A percentile compares a stretch with the other conserved stretches of the same genome.
Evolutionary conservation across 2,329 filamentous ascomycete genomes (phyloP).

Genomic region (Penicillium sp.): DNA sequence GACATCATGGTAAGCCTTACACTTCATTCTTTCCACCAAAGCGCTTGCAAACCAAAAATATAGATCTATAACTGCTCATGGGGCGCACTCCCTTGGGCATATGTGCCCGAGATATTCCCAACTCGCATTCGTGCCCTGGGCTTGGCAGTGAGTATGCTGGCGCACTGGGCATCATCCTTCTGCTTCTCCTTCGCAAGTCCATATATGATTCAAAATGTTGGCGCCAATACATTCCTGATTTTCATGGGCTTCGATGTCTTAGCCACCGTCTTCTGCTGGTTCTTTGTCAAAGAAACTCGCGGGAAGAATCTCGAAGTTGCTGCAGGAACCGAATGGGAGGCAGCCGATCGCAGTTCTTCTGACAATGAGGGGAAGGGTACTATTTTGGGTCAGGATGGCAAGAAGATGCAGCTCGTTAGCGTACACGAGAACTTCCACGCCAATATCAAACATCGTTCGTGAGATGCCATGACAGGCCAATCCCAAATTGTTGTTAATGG

Average conservation of each 20-base stretch:
- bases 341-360: conserved; percentile 16
- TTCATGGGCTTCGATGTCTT: conserved; percentile 46
- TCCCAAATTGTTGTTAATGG: too few species aligned
- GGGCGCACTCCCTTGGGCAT: conserved; percentile 33
- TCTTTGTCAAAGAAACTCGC: conserved; percentile 59
- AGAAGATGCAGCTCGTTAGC: conserved; percentile 18
- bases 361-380: conserved; percentile 20
- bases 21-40: too few species aligned
- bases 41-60: background rate
- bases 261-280: conserved; percentile 56
- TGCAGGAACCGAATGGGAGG: conserved; percentile 26
- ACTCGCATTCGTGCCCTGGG: conserved; percentile 35
- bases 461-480: background rate
- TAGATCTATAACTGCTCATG: conserved; percentile 37
- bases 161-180: conserved; percentile 39
- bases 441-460: conserved; percentile 17
- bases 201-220: conserved; percentile 48
- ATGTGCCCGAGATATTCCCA: conserved; percentile 29
- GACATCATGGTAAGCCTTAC: conserved; percentile 48
- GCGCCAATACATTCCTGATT: conserved; percentile 51
- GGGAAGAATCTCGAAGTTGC: conserved; percentile 54
- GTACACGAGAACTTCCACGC: conserved; percentile 24
- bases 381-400: conserved; percentile 15
- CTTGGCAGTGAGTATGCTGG: conserved; percentile 34
- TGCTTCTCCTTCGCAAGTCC: conserved; percentile 37